A percentile compares a stretch with the other conserved stretches of the same genome.
phyloP scores from a whole-genome alignment of 306 rosid species.

The Mimosa pudica region DNA sequence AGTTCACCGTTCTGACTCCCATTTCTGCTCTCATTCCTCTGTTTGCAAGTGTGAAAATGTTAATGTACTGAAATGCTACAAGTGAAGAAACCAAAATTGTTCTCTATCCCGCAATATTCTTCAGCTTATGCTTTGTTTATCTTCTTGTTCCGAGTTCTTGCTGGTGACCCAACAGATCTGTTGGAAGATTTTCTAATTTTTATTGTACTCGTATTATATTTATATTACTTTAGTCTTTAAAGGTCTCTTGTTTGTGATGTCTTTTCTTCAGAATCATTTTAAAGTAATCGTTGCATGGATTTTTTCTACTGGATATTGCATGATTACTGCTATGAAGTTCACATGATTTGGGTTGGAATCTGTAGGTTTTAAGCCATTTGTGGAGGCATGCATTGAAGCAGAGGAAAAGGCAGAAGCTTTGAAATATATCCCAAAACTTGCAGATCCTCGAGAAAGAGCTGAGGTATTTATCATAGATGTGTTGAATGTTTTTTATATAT shows the following conservation, averaged over 20 bases:
- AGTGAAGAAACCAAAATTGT: not conserved
- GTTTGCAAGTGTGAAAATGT: not conserved
- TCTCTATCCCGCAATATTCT: not conserved
- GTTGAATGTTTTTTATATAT: not conserved
- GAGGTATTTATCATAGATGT: slow-evolving; percentile 61
- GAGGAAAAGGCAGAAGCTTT: slow-evolving; percentile 91
- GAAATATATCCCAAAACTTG: slow-evolving; percentile 90
- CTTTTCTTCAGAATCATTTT: slow-evolving; percentile 2
- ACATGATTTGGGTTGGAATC: slow-evolving; percentile 39
- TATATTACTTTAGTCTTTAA: not conserved
- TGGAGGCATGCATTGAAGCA: slow-evolving; percentile 96
- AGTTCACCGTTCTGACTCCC: not conserved
- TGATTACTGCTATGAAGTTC: slow-evolving; percentile 6
- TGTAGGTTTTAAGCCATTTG: slow-evolving; percentile 87
- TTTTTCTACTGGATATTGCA: slow-evolving; percentile 26
- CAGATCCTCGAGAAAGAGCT: slow-evolving; percentile 93
- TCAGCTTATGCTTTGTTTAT: not conserved
- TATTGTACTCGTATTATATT: not conserved
- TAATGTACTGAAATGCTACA: not conserved
- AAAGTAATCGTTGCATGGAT: slow-evolving; percentile 7
- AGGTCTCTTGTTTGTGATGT: not conserved
- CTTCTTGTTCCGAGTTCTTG: not conserved
- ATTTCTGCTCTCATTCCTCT: not conserved
- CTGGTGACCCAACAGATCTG: not conserved
- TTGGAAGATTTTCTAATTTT: not conserved